A percentile compares a stretch with the other conserved stretches of the same genome.
Evolutionary conservation across 768 basidiomycete species (phyloP).

Genomic region (Boletellus ananas): DNA sequence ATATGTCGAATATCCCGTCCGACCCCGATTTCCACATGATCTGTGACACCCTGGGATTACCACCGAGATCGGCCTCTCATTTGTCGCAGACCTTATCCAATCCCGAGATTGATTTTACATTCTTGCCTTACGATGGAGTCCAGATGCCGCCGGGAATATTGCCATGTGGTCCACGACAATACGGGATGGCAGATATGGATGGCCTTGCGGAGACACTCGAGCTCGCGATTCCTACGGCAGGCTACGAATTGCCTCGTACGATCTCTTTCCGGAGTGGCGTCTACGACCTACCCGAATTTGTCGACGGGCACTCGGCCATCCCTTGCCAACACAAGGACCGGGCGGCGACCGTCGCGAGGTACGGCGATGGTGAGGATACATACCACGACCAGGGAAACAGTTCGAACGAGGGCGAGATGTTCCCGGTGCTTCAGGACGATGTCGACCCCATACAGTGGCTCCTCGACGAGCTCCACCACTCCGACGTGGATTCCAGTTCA

Average conservation of each 20-base stretch:
- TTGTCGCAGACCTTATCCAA: not conserved
- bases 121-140: not conserved
- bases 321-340: not conserved
- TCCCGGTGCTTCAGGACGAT: not conserved
- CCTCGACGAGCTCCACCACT: constrained; percentile 10
- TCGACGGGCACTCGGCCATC: not conserved
- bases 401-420: not conserved
- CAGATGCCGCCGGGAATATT: not conserved
- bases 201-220: not conserved
- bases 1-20: not conserved
- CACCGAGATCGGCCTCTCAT: not conserved
- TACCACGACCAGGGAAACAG: not conserved
- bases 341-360: not conserved
- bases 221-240: not conserved
- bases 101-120: not conserved
- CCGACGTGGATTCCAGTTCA: constrained; percentile 5
- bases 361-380: too few relatives aligned
- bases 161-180: not conserved
- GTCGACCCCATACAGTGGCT: constrained; percentile 9
- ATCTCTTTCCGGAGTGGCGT: not conserved
- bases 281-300: not conserved
- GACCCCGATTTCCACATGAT: not conserved
- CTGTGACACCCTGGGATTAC: not conserved
- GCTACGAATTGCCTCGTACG: not conserved
- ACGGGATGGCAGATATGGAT: constrained; percentile 13